Percentiles rank a stretch among this genome's conserved stretches.
These are phyloP conservation scores for Auriculariales sp. DNA, from an alignment of 768 basidiomycete genomes.

Conservation along the genomic window DNA sequence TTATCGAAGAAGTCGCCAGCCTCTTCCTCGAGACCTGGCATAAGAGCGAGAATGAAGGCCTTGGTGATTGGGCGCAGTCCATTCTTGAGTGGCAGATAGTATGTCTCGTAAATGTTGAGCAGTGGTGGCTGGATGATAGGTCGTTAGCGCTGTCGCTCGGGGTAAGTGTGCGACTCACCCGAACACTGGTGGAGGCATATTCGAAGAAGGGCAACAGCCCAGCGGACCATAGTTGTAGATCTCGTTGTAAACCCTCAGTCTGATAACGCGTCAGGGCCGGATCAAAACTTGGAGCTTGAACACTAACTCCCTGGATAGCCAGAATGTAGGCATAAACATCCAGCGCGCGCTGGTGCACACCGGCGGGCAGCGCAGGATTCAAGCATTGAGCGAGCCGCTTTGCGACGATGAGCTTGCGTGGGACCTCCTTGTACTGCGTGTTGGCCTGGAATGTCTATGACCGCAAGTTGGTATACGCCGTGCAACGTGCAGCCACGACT, in stretches of 20 bases:
- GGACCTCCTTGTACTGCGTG: conserved; percentile 91
- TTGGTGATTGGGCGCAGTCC: conserved; percentile 83
- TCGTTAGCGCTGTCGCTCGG: neutral
- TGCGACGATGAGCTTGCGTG: conserved; percentile 82
- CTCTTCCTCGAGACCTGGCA: conserved; percentile 95
- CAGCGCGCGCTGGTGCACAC: conserved; percentile 90
- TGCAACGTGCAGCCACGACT: conserved; percentile 1
- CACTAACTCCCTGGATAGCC: conserved; percentile 72
- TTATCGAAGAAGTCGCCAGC: conserved; percentile 96
- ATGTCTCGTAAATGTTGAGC: conserved; percentile 80
- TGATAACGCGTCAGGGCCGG: conserved; percentile 15
- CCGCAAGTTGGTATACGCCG: neutral
- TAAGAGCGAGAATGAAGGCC: conserved; percentile 80
- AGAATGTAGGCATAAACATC: conserved; percentile 92
- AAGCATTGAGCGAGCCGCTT: conserved; percentile 93
- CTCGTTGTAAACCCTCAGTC: conserved; percentile 76
- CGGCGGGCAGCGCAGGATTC: conserved; percentile 93
- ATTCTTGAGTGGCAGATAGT: conserved; percentile 77
- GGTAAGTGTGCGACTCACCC: conserved; percentile 30
- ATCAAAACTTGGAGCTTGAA: neutral
- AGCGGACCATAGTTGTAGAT: conserved; percentile 86
- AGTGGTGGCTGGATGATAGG: conserved; percentile 49
- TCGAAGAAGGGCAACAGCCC: conserved; percentile 98
- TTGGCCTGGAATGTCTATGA: conserved; percentile 80
- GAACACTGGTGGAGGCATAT: conserved; percentile 97